Evolutionary conservation across 108 stramenopile species (phyloP), one percentile per base, ranked within the genome.

Genomic region (Cyclotella cryptica): DNA sequence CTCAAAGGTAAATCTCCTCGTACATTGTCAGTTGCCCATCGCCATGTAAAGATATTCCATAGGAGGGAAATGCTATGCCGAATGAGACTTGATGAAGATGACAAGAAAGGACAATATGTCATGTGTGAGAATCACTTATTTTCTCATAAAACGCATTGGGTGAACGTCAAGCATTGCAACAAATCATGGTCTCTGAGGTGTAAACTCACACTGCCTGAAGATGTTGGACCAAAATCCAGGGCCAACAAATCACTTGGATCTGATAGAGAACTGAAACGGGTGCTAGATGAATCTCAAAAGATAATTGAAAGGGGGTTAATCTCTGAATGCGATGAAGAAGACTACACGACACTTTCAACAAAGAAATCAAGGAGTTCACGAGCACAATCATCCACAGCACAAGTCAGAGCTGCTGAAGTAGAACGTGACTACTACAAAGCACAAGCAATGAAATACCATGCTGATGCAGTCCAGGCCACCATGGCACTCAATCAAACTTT

Each of bases 111-210:
- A 45, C 0, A 52, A 3, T 66, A 41, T 66, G 24, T 35, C 13
- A 21, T 74, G 1, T 74, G 74, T 39, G 35, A 52, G 15, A 66
- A 10, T 40, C 74, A 74, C 28, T 18, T 66, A n/a, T 65, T 74
- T 66, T 1, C 53, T 8, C 18, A 49, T 5, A 24, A 61, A 39
- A 40, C 39, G 1, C 35, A 74, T 14, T 66, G 19, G 13, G 13
- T 51, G 17, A 15, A 53, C 3, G 63, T 52, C 26, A 66, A 49
- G 4, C 52, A 42, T 40, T 45, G 60, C 24, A 58, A 27, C 13
- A 59, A n/a, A 26, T 29, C 57, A 11, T 29, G 27, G 40, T 24
- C 22, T 41, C 69, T 29, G 14, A 11, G 40, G 1, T 72, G 44
- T 26, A 43, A n/a, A n/a, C 44, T 72, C 4, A 59, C 59, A n/a